phyloP scores from a whole-genome alignment of 2,329 filamentous ascomycete genomes.

The Monosporascus cannonballus region DNA sequence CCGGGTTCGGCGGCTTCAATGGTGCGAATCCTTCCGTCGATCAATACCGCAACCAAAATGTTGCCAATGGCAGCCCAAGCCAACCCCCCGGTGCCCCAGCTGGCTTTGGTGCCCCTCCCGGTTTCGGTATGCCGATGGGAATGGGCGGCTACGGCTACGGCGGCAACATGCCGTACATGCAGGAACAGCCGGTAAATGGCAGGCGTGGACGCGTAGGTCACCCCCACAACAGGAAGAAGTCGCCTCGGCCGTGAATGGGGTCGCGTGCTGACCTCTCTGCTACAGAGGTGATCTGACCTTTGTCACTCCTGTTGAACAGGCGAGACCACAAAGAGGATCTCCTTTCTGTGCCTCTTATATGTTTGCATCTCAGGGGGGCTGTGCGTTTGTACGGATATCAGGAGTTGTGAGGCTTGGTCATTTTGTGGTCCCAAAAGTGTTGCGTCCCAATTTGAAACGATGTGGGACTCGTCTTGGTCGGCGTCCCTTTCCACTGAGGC shows the following conservation, averaged over 20 bases:
- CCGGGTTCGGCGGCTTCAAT: constrained; percentile 48
- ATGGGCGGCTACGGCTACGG: constrained; percentile 34
- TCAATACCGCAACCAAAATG: constrained; percentile 47
- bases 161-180: constrained; percentile 45
- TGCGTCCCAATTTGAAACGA: neutral
- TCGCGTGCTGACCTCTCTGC: constrained; percentile 18
- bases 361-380: neutral
- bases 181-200: constrained; percentile 49
- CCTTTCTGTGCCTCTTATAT: neutral
- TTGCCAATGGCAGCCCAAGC: constrained; percentile 46
- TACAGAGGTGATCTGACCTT: constrained; percentile 22
- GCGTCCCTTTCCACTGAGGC: neutral
- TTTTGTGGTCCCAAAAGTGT: neutral
- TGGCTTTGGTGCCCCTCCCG: constrained; percentile 24
- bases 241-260: constrained; percentile 20
- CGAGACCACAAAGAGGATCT: neutral
- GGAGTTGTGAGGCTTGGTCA: neutral
- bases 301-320: constrained; percentile 6
- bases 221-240: constrained; percentile 28
- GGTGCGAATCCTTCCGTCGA: constrained; percentile 44
- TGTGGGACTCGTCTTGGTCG: neutral
- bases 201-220: constrained; percentile 54
- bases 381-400: neutral
- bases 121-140: constrained; percentile 24
- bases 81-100: constrained; percentile 34